Evolutionary conservation across 2,329 filamentous ascomycete genomes (phyloP).

Genomic region (Huntiella bhutanensis): DNA sequence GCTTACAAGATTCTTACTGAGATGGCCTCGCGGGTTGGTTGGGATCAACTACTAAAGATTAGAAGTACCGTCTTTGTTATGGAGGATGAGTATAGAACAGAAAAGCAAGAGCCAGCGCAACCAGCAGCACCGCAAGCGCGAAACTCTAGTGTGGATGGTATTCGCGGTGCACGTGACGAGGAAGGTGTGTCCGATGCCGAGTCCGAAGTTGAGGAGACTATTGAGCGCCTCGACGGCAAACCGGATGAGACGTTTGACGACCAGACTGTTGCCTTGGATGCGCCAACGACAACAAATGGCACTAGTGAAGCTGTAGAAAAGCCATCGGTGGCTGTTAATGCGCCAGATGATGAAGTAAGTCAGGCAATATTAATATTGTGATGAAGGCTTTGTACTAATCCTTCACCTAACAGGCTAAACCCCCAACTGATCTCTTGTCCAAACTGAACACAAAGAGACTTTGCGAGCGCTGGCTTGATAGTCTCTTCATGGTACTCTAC

Average conservation of each 20-base stretch:
- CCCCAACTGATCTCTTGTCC: constrained; percentile 56
- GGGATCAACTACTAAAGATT: constrained; percentile 89
- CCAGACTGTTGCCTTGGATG: background rate
- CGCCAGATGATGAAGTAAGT: constrained; percentile 1
- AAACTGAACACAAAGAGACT: constrained; percentile 94
- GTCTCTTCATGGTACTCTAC: constrained; percentile 97
- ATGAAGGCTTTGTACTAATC: background rate
- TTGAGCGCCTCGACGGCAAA: constrained; percentile 8
- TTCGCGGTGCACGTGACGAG: constrained; percentile 36
- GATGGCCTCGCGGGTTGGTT: constrained; percentile 90
- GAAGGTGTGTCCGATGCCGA: constrained; percentile 59
- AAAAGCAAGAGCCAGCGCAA: constrained; percentile 43
- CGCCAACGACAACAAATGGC: background rate
- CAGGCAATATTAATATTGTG: background rate
- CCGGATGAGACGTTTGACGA: background rate
- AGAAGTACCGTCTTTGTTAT: constrained; percentile 96
- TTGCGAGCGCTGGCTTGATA: constrained; percentile 95
- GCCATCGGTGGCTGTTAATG: constrained; percentile 6
- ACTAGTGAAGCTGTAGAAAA: constrained; percentile 2
- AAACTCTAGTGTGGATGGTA: constrained; percentile 61
- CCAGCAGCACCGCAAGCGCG: constrained; percentile 19
- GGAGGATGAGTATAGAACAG: constrained; percentile 93
- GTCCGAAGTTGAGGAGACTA: constrained; percentile 11
- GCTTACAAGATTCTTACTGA: constrained; percentile 89
- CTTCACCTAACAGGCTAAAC: constrained; percentile 17